Evolutionary conservation across 108 stramenopile genomes (phyloP).

Genomic region (Cyclotella baltica): DNA sequence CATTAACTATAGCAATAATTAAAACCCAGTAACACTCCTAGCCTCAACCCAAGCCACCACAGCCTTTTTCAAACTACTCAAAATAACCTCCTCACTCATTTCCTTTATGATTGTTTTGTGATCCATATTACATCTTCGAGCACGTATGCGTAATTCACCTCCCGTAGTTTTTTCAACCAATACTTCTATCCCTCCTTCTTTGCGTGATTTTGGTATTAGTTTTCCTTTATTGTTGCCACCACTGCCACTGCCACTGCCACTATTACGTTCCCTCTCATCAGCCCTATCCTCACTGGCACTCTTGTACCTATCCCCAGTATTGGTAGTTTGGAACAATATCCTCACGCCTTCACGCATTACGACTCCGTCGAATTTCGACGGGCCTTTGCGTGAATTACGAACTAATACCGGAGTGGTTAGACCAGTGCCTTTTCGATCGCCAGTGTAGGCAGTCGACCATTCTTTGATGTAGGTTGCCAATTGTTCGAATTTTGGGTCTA

Average conservation of each 20-base stretch:
- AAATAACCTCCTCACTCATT: slow-evolving; percentile 76
- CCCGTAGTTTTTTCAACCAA: slow-evolving; percentile 67
- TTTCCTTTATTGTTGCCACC: not conserved
- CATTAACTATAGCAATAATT: no score
- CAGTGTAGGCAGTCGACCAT: slow-evolving; percentile 64
- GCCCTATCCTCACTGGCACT: slow-evolving; percentile 65
- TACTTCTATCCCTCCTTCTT: slow-evolving; percentile 83
- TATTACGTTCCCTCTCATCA: slow-evolving; percentile 48
- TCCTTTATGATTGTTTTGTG: slow-evolving; percentile 79
- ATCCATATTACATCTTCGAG: slow-evolving; percentile 80
- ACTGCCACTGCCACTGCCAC: not conserved
- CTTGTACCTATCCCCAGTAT: slow-evolving; percentile 76
- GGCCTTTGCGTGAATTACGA: slow-evolving; percentile 36
- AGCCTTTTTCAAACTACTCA: slow-evolving; percentile 69
- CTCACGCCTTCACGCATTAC: slow-evolving; percentile 59
- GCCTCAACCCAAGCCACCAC: slow-evolving; percentile 62
- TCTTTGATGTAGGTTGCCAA: slow-evolving; percentile 67
- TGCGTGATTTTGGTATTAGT: slow-evolving; percentile 11
- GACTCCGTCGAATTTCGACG: slow-evolving; percentile 53
- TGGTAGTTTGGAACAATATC: slow-evolving; percentile 74
- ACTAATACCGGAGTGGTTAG: slow-evolving; percentile 79
- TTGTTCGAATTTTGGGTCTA: slow-evolving; percentile 48
- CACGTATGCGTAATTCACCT: slow-evolving; percentile 72
- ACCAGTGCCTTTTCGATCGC: slow-evolving; percentile 61
- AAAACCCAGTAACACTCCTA: slow-evolving; percentile 21